These are phyloP conservation scores for Henckelia pumila DNA, from an alignment of 257 asterid species.

Conservation along the genomic window DNA sequence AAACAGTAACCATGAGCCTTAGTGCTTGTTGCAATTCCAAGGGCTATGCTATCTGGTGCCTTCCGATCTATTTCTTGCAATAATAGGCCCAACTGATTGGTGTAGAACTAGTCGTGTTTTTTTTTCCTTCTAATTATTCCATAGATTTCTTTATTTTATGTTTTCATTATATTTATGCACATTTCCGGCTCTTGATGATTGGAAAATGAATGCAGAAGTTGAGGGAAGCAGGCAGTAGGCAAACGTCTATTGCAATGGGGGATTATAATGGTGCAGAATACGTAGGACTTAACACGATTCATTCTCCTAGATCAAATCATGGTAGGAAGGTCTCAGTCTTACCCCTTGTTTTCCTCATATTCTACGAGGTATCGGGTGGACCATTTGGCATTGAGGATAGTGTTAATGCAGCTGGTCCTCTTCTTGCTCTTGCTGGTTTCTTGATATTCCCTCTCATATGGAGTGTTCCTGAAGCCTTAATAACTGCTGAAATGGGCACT, in stretches of 20 bases:
- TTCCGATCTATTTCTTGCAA: not conserved
- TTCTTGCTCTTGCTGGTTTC: constrained; percentile 60
- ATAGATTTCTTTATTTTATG: not conserved
- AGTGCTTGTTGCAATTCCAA: not conserved
- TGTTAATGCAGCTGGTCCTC: constrained; percentile 67
- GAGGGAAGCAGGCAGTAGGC: constrained; percentile 26
- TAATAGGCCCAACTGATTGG: not conserved
- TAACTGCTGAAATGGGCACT: constrained; percentile 72
- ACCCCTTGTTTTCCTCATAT: constrained; percentile 62
- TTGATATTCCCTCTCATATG: constrained; percentile 57
- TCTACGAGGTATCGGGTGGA: constrained; percentile 72
- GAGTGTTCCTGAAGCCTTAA: constrained; percentile 77
- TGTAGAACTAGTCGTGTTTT: not conserved
- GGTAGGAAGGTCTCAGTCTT: constrained; percentile 40
- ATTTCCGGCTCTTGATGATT: constrained; percentile 8
- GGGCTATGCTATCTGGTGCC: not conserved
- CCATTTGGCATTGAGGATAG: constrained; percentile 72
- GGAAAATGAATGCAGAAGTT: constrained; percentile 41
- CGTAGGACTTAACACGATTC: constrained; percentile 28
- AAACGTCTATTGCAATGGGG: constrained; percentile 37
- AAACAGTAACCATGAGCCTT: not conserved
- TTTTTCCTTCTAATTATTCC: not conserved
- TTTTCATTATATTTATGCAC: not conserved
- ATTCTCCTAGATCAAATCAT: constrained; percentile 35
- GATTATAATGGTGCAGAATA: constrained; percentile 31